phyloP scores from a whole-genome alignment of 495 filamentous ascomycete genomes.

The Aspergillus baeticus region DNA sequence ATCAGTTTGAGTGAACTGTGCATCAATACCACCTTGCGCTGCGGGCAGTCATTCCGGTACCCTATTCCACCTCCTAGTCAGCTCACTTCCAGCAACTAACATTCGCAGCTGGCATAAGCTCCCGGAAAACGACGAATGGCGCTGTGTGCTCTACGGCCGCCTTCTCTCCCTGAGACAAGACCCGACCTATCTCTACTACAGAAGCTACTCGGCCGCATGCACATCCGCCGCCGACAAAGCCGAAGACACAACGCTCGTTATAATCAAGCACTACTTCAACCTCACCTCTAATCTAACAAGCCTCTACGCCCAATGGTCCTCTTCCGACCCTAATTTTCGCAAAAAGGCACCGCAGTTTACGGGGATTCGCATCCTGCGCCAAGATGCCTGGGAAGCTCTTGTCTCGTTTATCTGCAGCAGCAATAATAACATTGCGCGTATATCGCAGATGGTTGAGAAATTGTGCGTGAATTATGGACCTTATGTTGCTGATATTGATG shows the following conservation, averaged over 20 bases:
- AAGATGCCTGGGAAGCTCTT: conserved; percentile 95
- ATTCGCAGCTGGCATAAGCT: conserved; percentile 70
- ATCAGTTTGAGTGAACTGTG: conserved; percentile 79
- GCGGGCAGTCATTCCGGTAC: conserved; percentile 85
- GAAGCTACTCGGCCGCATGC: conserved; percentile 45
- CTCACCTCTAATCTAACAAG: conserved; percentile 67
- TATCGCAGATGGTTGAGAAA: conserved; percentile 94
- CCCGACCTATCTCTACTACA: conserved; percentile 74
- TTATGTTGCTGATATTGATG: conserved; percentile 67
- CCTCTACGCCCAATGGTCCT: conserved; percentile 86
- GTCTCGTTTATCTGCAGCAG: conserved; percentile 96
- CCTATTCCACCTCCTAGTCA: neutral
- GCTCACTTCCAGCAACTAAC: neutral
- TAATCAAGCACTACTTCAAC: conserved; percentile 81
- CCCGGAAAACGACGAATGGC: conserved; percentile 77
- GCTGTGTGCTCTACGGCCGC: conserved; percentile 81
- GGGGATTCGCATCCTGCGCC: conserved; percentile 89
- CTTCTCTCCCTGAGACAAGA: conserved; percentile 86
- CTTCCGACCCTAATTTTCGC: conserved; percentile 83
- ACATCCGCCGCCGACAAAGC: conserved; percentile 23
- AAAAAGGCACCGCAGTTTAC: conserved; percentile 83
- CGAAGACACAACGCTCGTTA: conserved; percentile 42
- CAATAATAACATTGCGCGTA: conserved; percentile 96
- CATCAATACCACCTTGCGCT: conserved; percentile 86
- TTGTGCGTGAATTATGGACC: conserved; percentile 84